Evolutionary conservation across 2,329 filamentous ascomycete genomes (phyloP).

Genomic region (Penicillium sp.): DNA sequence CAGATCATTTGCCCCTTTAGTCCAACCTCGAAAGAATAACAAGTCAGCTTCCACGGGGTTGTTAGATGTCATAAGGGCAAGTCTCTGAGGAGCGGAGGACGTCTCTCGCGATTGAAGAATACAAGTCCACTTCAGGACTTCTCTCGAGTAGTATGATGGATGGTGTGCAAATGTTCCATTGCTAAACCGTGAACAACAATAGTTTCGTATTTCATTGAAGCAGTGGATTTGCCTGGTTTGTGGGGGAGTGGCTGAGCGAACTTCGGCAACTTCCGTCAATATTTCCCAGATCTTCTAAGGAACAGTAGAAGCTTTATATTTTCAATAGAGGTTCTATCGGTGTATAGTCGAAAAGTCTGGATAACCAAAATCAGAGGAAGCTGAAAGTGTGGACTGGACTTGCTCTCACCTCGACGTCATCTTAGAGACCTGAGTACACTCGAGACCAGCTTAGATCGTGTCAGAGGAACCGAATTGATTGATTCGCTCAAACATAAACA

Average conservation of each 20-base stretch:
- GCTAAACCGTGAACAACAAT: background rate
- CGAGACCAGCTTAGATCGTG: background rate
- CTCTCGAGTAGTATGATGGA: background rate
- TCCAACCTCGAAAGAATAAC: background rate
- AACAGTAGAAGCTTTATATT: background rate
- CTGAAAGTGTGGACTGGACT: background rate
- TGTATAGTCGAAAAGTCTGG: background rate
- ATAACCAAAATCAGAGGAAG: background rate
- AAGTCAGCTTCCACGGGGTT: background rate
- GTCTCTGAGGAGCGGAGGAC: background rate
- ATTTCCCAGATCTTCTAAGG: background rate
- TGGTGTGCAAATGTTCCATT: background rate
- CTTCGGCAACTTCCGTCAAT: too few relatives aligned
- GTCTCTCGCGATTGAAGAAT: background rate
- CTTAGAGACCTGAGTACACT: background rate
- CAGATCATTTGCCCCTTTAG: background rate
- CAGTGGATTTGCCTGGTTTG: background rate
- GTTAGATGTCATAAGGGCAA: background rate
- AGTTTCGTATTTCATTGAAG: background rate
- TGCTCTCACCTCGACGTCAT: conserved; percentile 2
- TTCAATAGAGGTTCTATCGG: background rate
- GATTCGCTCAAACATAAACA: background rate
- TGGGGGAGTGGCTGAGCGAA: background rate
- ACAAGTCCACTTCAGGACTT: background rate
- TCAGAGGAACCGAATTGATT: background rate